These are phyloP conservation scores for Flammula alnicola DNA, from an alignment of 1,284 basidiomycete genomes.

Conservation along the genomic window DNA sequence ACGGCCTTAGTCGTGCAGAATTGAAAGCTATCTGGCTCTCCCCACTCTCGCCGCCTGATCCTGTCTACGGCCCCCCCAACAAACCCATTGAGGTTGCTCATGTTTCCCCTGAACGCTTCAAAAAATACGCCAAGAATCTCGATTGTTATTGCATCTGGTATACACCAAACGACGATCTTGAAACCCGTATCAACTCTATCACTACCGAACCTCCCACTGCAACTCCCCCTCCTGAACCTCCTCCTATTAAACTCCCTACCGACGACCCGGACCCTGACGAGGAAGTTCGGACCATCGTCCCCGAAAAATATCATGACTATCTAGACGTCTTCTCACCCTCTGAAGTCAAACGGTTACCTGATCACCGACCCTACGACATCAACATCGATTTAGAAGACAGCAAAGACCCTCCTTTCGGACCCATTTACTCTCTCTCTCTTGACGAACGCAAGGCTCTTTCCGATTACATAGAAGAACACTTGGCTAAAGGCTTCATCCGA, in stretches of 20 bases:
- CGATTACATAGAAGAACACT: not conserved
- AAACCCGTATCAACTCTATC: no score
- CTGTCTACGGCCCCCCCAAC: no score
- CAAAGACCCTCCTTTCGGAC: slow-evolving; percentile 7
- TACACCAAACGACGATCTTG: no score
- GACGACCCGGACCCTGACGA: slow-evolving; percentile 4
- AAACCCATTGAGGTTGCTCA: no score
- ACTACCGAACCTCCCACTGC: no score
- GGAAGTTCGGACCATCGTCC: not conserved
- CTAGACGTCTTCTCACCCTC: slow-evolving; percentile 8
- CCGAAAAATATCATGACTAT: slow-evolving; percentile 4
- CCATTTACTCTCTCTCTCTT: not conserved
- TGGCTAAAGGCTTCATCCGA: not conserved
- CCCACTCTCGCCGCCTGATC: no score
- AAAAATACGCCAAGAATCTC: no score
- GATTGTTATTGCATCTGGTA: no score
- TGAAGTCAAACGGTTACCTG: slow-evolving; percentile 5
- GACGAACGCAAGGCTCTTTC: slow-evolving; percentile 2
- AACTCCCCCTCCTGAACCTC: slow-evolving; percentile 3
- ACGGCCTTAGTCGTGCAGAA: no score
- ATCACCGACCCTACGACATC: slow-evolving; percentile 10
- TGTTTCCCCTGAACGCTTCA: no score
- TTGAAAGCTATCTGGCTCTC: no score
- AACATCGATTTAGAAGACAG: slow-evolving; percentile 10
- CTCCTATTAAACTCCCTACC: not conserved